phyloP scores from a whole-genome alignment of 805 yeast genomes.

The Ogataea ramenticola region DNA sequence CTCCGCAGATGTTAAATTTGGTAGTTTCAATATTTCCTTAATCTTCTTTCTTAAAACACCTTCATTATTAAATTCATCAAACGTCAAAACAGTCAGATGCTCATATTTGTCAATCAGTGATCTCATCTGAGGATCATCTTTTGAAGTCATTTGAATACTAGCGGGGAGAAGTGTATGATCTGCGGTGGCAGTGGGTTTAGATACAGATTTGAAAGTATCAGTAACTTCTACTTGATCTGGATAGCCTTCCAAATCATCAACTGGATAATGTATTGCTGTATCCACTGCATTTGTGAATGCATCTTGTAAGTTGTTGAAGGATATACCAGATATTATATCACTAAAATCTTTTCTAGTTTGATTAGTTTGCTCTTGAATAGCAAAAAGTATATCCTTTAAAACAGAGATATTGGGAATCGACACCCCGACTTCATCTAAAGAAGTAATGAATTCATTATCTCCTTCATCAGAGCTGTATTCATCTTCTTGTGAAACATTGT shows the following conservation, averaged over 20 bases:
- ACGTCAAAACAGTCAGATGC: slow-evolving; percentile 22
- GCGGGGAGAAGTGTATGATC: too few species aligned
- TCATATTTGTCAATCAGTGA: slow-evolving; percentile 27
- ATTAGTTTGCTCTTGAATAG: neutral
- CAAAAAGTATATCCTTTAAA: slow-evolving; percentile 7
- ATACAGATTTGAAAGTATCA: too few species aligned
- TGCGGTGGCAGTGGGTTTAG: too few species aligned
- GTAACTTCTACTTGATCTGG: too few species aligned
- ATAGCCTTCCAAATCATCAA: slow-evolving; percentile 31
- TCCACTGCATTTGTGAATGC: slow-evolving; percentile 34
- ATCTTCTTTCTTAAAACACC: slow-evolving; percentile 39
- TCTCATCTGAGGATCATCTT: neutral
- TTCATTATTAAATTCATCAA: slow-evolving; percentile 28
- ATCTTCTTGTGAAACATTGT: slow-evolving; percentile 2
- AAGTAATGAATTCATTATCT: slow-evolving; percentile 35
- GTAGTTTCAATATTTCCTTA: slow-evolving; percentile 35
- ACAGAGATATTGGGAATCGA: slow-evolving; percentile 21
- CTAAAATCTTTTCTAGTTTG: neutral
- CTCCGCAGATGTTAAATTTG: slow-evolving; percentile 31
- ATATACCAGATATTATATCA: neutral
- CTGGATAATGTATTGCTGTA: slow-evolving; percentile 41
- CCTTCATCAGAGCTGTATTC: slow-evolving; percentile 17
- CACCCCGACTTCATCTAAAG: slow-evolving; percentile 47
- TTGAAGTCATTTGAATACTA: neutral
- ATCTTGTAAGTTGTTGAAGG: neutral